A percentile compares a stretch with the other conserved stretches of the same genome.
These are phyloP conservation scores for Crithidia brevicula DNA, from an alignment of 208 protist species.

Conservation along the genomic window DNA sequence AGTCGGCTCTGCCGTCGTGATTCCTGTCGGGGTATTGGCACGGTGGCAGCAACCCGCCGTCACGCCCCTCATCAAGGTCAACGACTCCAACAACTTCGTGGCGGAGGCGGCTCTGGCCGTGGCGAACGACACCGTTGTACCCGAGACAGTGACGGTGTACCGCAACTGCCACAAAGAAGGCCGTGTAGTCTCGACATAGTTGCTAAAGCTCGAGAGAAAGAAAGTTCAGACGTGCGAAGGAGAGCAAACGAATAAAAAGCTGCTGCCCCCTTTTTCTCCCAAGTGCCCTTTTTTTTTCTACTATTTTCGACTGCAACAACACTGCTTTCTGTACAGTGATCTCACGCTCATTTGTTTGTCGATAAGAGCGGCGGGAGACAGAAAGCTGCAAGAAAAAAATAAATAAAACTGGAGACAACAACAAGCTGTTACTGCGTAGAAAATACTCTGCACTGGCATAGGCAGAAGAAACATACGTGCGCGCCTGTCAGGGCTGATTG, in stretches of 20 bases:
- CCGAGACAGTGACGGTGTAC: slow-evolving; percentile 26
- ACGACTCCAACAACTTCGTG: slow-evolving; percentile 56
- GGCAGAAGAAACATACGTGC: too few relatives aligned
- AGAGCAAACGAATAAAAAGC: too few relatives aligned
- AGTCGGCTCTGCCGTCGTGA: slow-evolving; percentile 51
- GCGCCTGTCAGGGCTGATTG: too few relatives aligned
- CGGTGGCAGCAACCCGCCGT: slow-evolving; percentile 28
- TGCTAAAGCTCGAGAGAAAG: too few relatives aligned
- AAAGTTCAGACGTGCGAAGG: too few relatives aligned
- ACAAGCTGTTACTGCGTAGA: too few relatives aligned
- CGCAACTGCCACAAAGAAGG: slow-evolving; percentile 7
- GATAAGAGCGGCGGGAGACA: too few relatives aligned
- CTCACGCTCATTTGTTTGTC: too few relatives aligned
- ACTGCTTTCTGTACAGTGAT: background rate
- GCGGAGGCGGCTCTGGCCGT: slow-evolving; percentile 41
- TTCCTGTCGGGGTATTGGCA: slow-evolving; percentile 34
- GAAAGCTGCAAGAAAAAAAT: too few relatives aligned
- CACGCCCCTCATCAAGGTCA: slow-evolving; percentile 33
- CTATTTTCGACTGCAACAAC: background rate
- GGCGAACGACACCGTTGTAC: slow-evolving; percentile 6
- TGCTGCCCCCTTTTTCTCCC: too few relatives aligned
- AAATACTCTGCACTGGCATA: too few relatives aligned
- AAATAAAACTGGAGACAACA: too few relatives aligned
- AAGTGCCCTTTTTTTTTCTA: slow-evolving; percentile 26
- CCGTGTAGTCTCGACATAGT: background rate